A percentile compares a stretch with the other conserved stretches of the same genome.
Evolutionary conservation across 352 stramenopile species (phyloP).

Genomic region (Globisporangium alternatum): DNA sequence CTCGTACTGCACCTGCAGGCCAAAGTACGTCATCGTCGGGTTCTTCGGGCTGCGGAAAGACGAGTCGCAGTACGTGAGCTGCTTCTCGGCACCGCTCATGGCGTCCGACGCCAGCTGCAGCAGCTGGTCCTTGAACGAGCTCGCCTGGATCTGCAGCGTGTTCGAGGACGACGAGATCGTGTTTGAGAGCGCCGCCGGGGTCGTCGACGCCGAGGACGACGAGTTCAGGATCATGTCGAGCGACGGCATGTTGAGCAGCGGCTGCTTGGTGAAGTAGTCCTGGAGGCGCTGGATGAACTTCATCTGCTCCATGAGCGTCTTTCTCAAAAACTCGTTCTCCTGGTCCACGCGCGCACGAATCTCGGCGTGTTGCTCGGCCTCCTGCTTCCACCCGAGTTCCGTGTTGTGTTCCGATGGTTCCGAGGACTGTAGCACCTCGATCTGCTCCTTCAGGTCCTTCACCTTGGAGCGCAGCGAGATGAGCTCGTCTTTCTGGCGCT

Average conservation of each 20-base stretch:
- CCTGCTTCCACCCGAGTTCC: constrained; percentile 86
- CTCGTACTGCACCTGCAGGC: constrained; percentile 86
- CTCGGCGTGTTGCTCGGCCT: constrained; percentile 86
- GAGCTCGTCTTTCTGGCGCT: constrained; percentile 87
- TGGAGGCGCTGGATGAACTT: constrained; percentile 90
- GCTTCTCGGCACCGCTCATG: constrained; percentile 58
- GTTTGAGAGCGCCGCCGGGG: constrained; percentile 59
- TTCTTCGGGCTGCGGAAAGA: constrained; percentile 82
- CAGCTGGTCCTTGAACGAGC: constrained; percentile 78
- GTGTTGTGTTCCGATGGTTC: constrained; percentile 89
- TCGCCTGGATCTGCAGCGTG: constrained; percentile 70
- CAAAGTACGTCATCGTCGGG: constrained; percentile 88
- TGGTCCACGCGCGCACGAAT: constrained; percentile 86
- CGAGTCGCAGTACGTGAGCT: constrained; percentile 67
- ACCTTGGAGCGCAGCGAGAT: constrained; percentile 84
- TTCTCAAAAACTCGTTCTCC: constrained; percentile 88
- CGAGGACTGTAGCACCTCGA: constrained; percentile 85
- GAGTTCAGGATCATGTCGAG: constrained; percentile 85
- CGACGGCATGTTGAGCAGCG: constrained; percentile 86
- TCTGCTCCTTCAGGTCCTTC: constrained; percentile 89
- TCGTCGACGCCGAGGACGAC: constrained; percentile 56
- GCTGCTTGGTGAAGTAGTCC: constrained; percentile 90
- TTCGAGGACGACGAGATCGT: constrained; percentile 55
- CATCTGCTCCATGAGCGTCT: constrained; percentile 90
- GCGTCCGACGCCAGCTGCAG: constrained; percentile 60